Conservation (phyloP, 1,284 basidiomycete genomes). For the Dichomitus squalens region DNA sequence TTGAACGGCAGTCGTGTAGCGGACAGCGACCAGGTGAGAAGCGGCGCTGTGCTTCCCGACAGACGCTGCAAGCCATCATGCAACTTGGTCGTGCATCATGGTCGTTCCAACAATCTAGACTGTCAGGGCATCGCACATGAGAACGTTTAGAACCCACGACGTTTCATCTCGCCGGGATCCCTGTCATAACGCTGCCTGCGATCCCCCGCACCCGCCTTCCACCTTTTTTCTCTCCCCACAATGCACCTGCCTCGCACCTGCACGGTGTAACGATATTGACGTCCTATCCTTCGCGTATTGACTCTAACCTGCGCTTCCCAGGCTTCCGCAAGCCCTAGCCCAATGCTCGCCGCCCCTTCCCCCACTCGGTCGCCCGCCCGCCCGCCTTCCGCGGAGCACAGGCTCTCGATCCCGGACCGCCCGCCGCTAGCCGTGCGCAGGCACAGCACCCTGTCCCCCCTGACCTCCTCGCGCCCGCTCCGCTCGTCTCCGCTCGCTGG, state of each 20-base stretch:
- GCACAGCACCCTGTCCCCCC: constrained; percentile 22
- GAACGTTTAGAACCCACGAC: neutral
- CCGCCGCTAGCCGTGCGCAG: constrained; percentile 16
- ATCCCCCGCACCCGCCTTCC: no score
- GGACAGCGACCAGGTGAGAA: neutral
- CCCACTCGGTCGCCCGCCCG: constrained; percentile 9
- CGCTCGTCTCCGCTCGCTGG: constrained; percentile 35
- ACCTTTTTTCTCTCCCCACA: neutral
- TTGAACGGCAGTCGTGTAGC: no score
- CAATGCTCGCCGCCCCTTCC: constrained; percentile 19
- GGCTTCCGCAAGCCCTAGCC: constrained; percentile 6
- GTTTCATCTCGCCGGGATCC: neutral
- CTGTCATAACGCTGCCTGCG: neutral
- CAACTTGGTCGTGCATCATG: neutral
- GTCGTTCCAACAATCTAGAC: neutral
- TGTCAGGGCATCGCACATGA: neutral
- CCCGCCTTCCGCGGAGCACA: constrained; percentile 12
- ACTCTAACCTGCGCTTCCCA: neutral
- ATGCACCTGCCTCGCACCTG: neutral
- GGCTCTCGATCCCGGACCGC: constrained; percentile 12
- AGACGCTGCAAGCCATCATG: neutral
- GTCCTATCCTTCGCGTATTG: neutral
- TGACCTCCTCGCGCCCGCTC: constrained; percentile 24
- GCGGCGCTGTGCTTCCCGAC: neutral
- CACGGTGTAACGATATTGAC: constrained; percentile 4